Evolutionary conservation across 108 stramenopile species (phyloP).

Genomic region (Cyclotella baltica): DNA sequence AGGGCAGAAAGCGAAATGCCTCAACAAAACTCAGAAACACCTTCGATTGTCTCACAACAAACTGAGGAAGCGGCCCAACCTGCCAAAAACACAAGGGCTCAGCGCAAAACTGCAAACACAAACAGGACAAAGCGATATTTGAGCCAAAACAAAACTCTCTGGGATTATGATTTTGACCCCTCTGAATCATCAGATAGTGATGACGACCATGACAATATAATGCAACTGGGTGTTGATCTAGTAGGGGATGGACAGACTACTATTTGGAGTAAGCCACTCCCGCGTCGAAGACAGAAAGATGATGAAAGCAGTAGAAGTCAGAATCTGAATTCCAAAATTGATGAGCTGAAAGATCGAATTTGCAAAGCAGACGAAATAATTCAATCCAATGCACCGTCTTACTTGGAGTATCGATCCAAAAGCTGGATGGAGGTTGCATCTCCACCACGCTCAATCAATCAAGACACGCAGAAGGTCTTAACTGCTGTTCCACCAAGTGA

Average conservation of each 20-base stretch:
- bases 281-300: not conserved
- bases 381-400: constrained; percentile 30
- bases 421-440: constrained; percentile 7
- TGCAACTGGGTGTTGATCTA: constrained; percentile 8
- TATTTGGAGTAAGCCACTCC: constrained; percentile 12
- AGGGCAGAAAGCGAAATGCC: not conserved
- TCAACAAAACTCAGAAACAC: not conserved
- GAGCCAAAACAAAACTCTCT: not conserved
- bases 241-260: not conserved
- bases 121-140: not conserved
- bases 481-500: constrained; percentile 19
- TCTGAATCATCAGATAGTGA: constrained; percentile 2
- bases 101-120: not conserved
- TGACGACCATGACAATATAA: not conserved
- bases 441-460: not conserved
- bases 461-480: not conserved
- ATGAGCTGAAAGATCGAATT: constrained; percentile 12
- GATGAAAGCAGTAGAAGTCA: not conserved
- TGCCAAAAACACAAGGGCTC: not conserved
- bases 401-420: constrained; percentile 21
- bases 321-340: not conserved
- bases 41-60: not conserved
- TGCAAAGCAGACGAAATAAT: constrained; percentile 18
- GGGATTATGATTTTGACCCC: constrained; percentile 25
- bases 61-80: not conserved